These are phyloP conservation scores for Daedalea quercina DNA, from an alignment of 768 basidiomycete species.

Conservation along the genomic window DNA sequence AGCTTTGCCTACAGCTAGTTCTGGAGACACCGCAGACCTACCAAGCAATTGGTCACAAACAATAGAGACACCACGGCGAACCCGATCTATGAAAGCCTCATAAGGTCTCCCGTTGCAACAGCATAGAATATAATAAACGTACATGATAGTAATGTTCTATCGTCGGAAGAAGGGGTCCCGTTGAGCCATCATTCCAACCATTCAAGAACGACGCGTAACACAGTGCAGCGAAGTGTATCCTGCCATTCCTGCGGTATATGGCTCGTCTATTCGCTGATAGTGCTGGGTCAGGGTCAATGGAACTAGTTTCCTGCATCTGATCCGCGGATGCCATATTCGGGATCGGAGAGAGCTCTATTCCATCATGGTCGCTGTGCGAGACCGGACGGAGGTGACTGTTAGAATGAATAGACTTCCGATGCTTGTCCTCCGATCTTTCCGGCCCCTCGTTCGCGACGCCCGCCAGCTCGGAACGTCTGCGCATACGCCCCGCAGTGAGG, in stretches of 20 bases:
- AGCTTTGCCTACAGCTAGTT: neutral
- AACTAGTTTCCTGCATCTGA: no score
- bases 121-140: neutral
- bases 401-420: no score
- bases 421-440: neutral
- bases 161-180: conserved; percentile 67
- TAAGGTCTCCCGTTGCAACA: neutral
- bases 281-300: conserved; percentile 8
- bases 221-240: conserved; percentile 46
- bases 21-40: conserved; percentile 15
- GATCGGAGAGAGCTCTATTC: no score
- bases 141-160: conserved; percentile 49
- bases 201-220: conserved; percentile 52
- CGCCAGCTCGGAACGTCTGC: conserved; percentile 10
- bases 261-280: conserved; percentile 13
- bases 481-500: conserved; percentile 7
- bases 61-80: conserved; percentile 53
- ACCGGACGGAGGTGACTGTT: conserved; percentile 8
- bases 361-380: no score
- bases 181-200: conserved; percentile 76
- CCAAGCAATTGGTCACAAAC: conserved; percentile 45
- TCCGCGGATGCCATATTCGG: neutral
- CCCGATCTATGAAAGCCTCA: conserved; percentile 27
- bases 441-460: conserved; percentile 8
- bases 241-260: conserved; percentile 7